Evolutionary conservation across 148 eudicot genomes (phyloP).

Genomic region (Linanthus parryae): DNA sequence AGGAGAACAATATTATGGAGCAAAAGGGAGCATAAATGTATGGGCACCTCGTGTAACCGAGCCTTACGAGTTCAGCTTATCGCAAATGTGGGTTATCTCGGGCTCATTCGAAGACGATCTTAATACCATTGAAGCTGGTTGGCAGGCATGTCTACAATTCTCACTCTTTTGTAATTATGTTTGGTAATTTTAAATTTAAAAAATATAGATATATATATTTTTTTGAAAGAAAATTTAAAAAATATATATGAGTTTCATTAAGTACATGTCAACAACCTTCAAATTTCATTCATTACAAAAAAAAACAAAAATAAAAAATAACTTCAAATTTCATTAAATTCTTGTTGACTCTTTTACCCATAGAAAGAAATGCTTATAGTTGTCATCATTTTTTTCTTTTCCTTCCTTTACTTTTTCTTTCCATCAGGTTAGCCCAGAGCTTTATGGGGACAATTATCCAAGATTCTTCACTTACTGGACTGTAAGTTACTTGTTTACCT

Average conservation of each 20-base stretch:
- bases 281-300: too few species aligned
- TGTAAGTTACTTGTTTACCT: slow-evolving; percentile 25
- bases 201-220: background rate
- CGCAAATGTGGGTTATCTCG: slow-evolving; percentile 95
- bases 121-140: slow-evolving; percentile 98
- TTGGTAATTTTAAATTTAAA: background rate
- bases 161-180: background rate
- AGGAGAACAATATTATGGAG: slow-evolving; percentile 90
- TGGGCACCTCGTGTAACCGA: slow-evolving; percentile 73
- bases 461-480: slow-evolving; percentile 99
- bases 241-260: background rate
- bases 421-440: slow-evolving; percentile 90
- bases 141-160: slow-evolving; percentile 59
- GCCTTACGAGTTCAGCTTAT: slow-evolving; percentile 83
- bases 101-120: slow-evolving; percentile 92
- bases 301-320: background rate
- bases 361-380: too few species aligned
- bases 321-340: background rate
- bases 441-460: slow-evolving; percentile 87
- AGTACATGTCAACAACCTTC: slow-evolving; percentile 16
- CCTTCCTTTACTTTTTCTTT: background rate
- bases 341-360: background rate
- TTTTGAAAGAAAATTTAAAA: too few species aligned
- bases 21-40: slow-evolving; percentile 85
- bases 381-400: too few species aligned